Evolutionary conservation across 1,139 yeast species (phyloP).

Genomic region (Protomyces gravidus): DNA sequence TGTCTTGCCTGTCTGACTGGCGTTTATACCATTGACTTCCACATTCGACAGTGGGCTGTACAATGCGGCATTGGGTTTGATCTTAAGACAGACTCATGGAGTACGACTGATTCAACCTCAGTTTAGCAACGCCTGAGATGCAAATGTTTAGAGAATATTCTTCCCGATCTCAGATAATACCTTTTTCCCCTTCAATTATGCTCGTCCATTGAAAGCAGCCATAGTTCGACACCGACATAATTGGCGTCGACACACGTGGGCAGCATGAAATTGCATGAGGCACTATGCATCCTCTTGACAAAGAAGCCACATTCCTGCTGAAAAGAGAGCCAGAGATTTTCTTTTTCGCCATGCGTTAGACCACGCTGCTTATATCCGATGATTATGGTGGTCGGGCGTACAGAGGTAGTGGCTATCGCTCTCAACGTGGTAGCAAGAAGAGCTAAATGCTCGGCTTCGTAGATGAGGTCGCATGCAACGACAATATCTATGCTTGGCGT

Average conservation of each 20-base stretch:
- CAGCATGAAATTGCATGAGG: conserved; percentile 1
- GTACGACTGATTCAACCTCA: no score
- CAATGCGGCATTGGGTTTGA: no score
- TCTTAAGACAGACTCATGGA: no score
- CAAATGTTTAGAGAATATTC: no score
- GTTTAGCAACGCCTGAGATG: no score
- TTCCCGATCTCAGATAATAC: no score
- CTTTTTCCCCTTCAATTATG: no score
- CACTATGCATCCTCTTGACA: conserved; percentile 4
- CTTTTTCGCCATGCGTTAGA: conserved; percentile 28
- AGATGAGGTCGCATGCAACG: conserved; percentile 34
- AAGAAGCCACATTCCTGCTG: conserved; percentile 10
- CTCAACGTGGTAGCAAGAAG: conserved; percentile 29
- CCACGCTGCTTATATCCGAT: conserved; percentile 35
- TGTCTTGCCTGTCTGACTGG: no score
- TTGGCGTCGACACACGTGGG: conserved; percentile 8
- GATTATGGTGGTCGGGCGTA: conserved; percentile 28
- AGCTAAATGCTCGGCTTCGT: conserved; percentile 31
- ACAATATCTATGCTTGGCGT: conserved; percentile 26
- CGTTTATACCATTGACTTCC: no score
- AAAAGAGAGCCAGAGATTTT: conserved; percentile 27
- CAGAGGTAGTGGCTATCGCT: conserved; percentile 6
- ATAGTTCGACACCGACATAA: conserved; percentile 15
- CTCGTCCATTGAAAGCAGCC: conserved; percentile 6
- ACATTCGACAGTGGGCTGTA: no score